These are phyloP conservation scores for Colletotrichum melonis DNA, from an alignment of 2,329 filamentous ascomycete genomes.

Conservation along the genomic window DNA sequence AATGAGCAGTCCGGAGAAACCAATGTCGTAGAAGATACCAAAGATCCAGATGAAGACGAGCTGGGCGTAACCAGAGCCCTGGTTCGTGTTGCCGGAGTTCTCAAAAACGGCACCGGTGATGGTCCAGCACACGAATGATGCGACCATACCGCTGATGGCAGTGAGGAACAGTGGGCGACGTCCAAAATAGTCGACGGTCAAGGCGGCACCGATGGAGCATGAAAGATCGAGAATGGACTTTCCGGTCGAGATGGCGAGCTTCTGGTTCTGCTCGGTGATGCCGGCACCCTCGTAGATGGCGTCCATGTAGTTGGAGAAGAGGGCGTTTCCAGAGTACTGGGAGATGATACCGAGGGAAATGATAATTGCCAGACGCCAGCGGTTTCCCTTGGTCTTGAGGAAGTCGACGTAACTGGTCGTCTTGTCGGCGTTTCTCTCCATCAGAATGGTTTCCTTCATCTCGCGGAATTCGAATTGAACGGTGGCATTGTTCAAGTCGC, in stretches of 20 bases:
- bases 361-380: conserved; percentile 71
- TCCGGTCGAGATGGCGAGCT: conserved; percentile 66
- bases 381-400: conserved; percentile 71
- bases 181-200: conserved; percentile 62
- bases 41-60: conserved; percentile 71
- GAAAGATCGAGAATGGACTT: conserved; percentile 70
- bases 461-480: conserved; percentile 76
- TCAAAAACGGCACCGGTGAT: conserved; percentile 64
- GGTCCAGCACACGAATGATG: conserved; percentile 62
- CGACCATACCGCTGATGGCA: conserved; percentile 60
- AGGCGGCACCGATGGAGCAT: conserved; percentile 64
- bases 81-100: conserved; percentile 55
- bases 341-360: conserved; percentile 74
- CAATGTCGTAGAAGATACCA: conserved; percentile 69
- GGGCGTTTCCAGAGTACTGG: conserved; percentile 75
- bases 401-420: conserved; percentile 70
- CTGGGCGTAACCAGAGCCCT: conserved; percentile 62
- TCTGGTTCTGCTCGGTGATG: conserved; percentile 66
- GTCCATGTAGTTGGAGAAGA: conserved; percentile 76
- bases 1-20: conserved; percentile 68
- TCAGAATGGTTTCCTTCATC: conserved; percentile 71
- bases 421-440: conserved; percentile 63
- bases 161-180: conserved; percentile 65
- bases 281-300: conserved; percentile 71
- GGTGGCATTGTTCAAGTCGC: conserved; percentile 66